Evolutionary conservation across 179 eudicot genomes (phyloP).

Genomic region (Nepenthes alata): DNA sequence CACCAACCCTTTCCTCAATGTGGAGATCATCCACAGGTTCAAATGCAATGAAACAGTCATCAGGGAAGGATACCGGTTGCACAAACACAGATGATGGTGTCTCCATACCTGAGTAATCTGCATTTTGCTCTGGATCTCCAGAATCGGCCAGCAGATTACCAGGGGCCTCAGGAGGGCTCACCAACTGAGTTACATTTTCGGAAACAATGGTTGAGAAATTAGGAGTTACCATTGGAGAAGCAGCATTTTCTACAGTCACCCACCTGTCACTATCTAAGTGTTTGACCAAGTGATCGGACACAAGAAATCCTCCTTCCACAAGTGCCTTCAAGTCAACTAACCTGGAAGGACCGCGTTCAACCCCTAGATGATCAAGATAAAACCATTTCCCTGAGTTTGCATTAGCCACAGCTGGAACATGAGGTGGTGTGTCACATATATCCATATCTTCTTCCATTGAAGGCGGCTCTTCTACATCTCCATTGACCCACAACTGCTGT

Average conservation of each 20-base stretch:
- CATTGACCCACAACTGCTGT: constrained; percentile 23
- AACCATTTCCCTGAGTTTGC: constrained; percentile 63
- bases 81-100: constrained; percentile 9
- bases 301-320: constrained; percentile 61
- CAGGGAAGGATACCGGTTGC: constrained; percentile 15
- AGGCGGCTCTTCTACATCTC: constrained; percentile 42
- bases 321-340: constrained; percentile 63
- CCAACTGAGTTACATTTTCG: constrained; percentile 54
- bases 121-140: constrained; percentile 31
- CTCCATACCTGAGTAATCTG: constrained; percentile 22
- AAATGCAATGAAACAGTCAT: constrained; percentile 13
- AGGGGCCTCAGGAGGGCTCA: constrained; percentile 76
- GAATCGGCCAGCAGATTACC: constrained; percentile 60
- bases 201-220: constrained; percentile 52
- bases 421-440: constrained; percentile 94
- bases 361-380: constrained; percentile 70
- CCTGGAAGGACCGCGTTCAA: constrained; percentile 73
- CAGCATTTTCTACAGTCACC: constrained; percentile 95
- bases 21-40: constrained; percentile 27
- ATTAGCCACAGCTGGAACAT: constrained; percentile 39
- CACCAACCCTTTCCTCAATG: constrained; percentile 76
- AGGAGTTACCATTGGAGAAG: constrained; percentile 58
- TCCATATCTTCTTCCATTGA: constrained; percentile 99
- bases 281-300: constrained; percentile 80
- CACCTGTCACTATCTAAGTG: constrained; percentile 81